phyloP scores from a whole-genome alignment of 495 filamentous ascomycete species.

The Neurospora sp. region DNA sequence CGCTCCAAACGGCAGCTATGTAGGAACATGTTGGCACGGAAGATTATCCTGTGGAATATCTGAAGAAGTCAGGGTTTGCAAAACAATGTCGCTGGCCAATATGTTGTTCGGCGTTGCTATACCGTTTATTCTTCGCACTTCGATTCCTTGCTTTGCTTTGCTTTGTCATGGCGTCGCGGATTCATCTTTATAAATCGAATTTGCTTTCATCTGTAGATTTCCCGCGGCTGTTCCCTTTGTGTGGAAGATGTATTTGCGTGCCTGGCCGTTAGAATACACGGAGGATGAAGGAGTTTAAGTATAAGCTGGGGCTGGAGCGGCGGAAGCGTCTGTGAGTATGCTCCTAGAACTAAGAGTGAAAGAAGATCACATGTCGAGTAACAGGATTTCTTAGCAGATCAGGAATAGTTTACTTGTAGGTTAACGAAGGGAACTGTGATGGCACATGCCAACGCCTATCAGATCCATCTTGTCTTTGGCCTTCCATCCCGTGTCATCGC shows the following conservation, averaged over 20 bases:
- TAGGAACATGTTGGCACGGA: conserved; percentile 1
- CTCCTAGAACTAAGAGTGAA: not conserved
- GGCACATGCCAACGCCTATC: no score
- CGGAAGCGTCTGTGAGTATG: not conserved
- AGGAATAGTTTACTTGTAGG: no score
- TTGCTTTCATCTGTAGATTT: not conserved
- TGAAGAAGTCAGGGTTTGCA: not conserved
- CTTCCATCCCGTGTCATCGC: no score
- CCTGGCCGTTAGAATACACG: no score
- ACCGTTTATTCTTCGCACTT: not conserved
- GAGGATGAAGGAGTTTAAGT: no score
- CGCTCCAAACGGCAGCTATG: conserved; percentile 9
- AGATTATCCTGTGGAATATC: not conserved
- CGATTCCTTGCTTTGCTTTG: not conserved
- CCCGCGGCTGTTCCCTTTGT: no score
- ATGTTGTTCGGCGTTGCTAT: not conserved
- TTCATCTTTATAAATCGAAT: not conserved
- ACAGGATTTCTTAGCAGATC: no score
- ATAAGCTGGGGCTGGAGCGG: not conserved
- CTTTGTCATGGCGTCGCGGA: not conserved
- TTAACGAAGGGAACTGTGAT: no score
- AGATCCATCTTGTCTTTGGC: no score
- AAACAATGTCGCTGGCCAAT: not conserved
- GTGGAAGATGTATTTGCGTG: no score
- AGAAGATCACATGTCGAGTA: no score